phyloP scores from a whole-genome alignment of 495 filamentous ascomycete genomes.

The Mycothermus thermophilus region DNA sequence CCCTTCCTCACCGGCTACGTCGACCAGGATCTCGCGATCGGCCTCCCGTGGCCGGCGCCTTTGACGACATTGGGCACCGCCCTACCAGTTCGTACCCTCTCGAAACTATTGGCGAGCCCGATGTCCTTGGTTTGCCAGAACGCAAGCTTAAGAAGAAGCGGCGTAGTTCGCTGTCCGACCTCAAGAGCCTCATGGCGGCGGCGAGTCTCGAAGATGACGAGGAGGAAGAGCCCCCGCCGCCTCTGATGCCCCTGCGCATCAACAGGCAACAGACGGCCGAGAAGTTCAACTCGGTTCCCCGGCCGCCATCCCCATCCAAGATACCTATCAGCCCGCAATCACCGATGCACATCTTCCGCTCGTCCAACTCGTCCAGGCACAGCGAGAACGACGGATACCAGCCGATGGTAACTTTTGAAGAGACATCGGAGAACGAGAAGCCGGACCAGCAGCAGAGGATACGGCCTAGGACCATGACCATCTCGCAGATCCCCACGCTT shows the following conservation, averaged over 20 bases:
- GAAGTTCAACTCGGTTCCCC: constrained; percentile 36
- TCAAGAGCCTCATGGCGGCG: constrained; percentile 47
- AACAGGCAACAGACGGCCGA: constrained; percentile 48
- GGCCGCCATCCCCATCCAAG: constrained; percentile 26
- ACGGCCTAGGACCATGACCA: constrained; percentile 29
- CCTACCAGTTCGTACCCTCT: constrained; percentile 33
- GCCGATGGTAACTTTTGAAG: constrained; percentile 1
- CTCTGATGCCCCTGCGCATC: constrained; percentile 29
- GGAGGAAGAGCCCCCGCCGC: constrained; percentile 4
- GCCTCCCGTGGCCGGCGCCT: constrained; percentile 47
- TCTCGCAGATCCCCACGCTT: constrained; percentile 35
- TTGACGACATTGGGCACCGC: constrained; percentile 35
- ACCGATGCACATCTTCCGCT: constrained; percentile 14
- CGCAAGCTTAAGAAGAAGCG: constrained; percentile 57
- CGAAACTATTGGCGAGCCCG: constrained; percentile 38
- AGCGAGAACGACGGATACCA: constrained; percentile 30
- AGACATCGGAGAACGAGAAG: constrained; percentile 3
- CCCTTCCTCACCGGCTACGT: constrained; percentile 32
- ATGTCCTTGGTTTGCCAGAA: constrained; percentile 21
- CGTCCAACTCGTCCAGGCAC: constrained; percentile 18
- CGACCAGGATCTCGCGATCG: constrained; percentile 56
- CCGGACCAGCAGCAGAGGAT: constrained; percentile 8
- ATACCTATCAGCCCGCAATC: constrained; percentile 30
- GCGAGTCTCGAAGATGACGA: constrained; percentile 28
- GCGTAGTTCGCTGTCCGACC: constrained; percentile 81